These are phyloP conservation scores for Heterobasidion irregulare DNA, from an alignment of 1,284 basidiomycete species.

Conservation along the genomic window DNA sequence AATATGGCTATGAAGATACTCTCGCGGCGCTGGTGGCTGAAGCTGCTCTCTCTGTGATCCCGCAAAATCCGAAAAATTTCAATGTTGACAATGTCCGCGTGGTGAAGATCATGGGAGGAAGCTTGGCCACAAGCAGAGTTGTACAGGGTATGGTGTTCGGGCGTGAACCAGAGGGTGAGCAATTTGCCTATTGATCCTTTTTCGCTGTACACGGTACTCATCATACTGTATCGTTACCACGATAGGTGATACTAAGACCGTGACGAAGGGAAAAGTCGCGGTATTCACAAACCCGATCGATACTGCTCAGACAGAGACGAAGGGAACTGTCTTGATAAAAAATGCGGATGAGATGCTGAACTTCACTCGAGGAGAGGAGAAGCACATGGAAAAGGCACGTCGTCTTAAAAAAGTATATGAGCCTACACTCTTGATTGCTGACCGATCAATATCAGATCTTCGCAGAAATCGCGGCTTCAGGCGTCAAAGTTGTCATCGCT, in stretches of 20 bases:
- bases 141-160: conserved; percentile 99
- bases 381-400: conserved; percentile 85
- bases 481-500: conserved; percentile 90
- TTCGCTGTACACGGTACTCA: background rate
- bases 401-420: background rate
- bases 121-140: conserved; percentile 75
- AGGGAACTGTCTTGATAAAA: conserved; percentile 95
- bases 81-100: conserved; percentile 98
- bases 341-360: conserved; percentile 96
- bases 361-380: conserved; percentile 94
- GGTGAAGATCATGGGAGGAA: conserved; percentile 98
- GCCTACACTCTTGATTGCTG: background rate
- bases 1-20: conserved; percentile 88
- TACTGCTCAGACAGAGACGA: conserved; percentile 96
- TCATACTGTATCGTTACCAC: background rate
- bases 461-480: conserved; percentile 95
- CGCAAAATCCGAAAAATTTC: conserved; percentile 82
- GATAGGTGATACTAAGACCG: conserved; percentile 75
- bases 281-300: conserved; percentile 93
- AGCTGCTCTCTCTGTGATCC: conserved; percentile 88
- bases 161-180: conserved; percentile 84
- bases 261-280: conserved; percentile 80
- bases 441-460: conserved; percentile 56
- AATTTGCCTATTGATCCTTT: background rate
- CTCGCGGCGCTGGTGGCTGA: conserved; percentile 87